These are phyloP conservation scores for Fusarium oligoseptatum DNA, from an alignment of 2,329 filamentous ascomycete species.

Conservation along the genomic window DNA sequence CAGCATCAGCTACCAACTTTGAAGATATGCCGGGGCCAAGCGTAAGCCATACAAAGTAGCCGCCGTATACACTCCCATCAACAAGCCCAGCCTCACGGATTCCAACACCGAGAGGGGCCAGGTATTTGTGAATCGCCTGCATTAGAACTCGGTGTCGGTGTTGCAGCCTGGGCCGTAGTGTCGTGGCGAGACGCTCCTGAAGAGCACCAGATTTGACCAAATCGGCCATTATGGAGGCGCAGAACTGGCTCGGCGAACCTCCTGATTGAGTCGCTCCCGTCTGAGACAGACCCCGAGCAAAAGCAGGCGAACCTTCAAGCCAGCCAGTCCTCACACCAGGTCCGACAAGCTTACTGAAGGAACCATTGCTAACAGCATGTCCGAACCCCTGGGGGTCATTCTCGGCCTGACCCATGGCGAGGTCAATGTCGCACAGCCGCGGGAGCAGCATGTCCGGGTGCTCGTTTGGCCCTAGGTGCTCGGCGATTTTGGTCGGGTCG, in stretches of 20 bases:
- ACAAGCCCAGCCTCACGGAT: constrained; percentile 55
- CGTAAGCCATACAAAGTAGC: constrained; percentile 88
- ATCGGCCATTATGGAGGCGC: constrained; percentile 64
- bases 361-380: constrained; percentile 86
- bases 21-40: constrained; percentile 67
- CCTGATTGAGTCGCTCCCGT: constrained; percentile 69
- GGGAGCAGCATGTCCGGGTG: constrained; percentile 71
- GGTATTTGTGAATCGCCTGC: constrained; percentile 67
- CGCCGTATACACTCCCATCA: constrained; percentile 71
- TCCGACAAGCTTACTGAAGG: constrained; percentile 88
- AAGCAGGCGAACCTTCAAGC: constrained; percentile 77
- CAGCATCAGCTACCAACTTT: constrained; percentile 68
- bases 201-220: constrained; percentile 61
- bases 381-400: constrained; percentile 72
- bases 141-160: constrained; percentile 66
- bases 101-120: constrained; percentile 73
- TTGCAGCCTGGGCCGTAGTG: constrained; percentile 60
- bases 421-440: constrained; percentile 83
- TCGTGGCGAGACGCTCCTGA: constrained; percentile 57
- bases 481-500: constrained; percentile 20
- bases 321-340: constrained; percentile 91
- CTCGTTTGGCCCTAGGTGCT: constrained; percentile 48
- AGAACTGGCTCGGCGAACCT: constrained; percentile 69
- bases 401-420: constrained; percentile 68
- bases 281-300: constrained; percentile 64